Conservation (phyloP, 176 grass and related monocot species). For the Bromus sterilis region DNA sequence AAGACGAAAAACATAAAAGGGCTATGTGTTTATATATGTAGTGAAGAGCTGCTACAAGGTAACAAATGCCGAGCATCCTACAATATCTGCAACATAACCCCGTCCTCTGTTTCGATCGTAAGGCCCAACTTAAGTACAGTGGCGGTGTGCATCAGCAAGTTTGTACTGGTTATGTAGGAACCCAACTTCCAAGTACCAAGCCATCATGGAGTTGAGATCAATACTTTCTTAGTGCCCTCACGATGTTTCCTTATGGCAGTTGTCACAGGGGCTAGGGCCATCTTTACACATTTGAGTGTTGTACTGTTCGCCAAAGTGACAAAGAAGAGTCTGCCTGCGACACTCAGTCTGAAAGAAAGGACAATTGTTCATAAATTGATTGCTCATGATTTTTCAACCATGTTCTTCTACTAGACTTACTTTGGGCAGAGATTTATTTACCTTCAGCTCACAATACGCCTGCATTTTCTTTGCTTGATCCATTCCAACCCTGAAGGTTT, state of each 20-base stretch:
- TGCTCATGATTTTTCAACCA: not conserved
- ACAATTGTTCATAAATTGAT: not conserved
- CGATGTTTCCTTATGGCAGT: slow-evolving; percentile 46
- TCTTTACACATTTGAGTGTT: slow-evolving; percentile 49
- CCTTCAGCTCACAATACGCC: slow-evolving; percentile 84
- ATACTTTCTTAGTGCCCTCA: slow-evolving; percentile 15
- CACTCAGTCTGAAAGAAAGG: slow-evolving; percentile 51
- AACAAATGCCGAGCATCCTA: not conserved
- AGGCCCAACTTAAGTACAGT: not conserved
- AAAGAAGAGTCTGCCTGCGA: slow-evolving; percentile 64
- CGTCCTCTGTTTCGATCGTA: not conserved
- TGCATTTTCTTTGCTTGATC: slow-evolving; percentile 94
- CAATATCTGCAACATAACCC: not conserved
- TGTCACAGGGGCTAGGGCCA: slow-evolving; percentile 78
- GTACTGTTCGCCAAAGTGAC: slow-evolving; percentile 74
- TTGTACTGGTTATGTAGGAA: not conserved
- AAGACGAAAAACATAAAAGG: not conserved
- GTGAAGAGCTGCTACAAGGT: not conserved
- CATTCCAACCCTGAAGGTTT: slow-evolving; percentile 69
- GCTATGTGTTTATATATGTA: not conserved
- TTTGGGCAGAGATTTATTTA: slow-evolving; percentile 18
- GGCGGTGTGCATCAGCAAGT: not conserved
- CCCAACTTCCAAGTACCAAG: not conserved
- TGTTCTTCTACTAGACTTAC: not conserved
- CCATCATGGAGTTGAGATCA: not conserved